Evolutionary conservation across 768 basidiomycete species (phyloP), one percentile per base, ranked within the genome.

Genomic region (Pleurotus giganteus): DNA sequence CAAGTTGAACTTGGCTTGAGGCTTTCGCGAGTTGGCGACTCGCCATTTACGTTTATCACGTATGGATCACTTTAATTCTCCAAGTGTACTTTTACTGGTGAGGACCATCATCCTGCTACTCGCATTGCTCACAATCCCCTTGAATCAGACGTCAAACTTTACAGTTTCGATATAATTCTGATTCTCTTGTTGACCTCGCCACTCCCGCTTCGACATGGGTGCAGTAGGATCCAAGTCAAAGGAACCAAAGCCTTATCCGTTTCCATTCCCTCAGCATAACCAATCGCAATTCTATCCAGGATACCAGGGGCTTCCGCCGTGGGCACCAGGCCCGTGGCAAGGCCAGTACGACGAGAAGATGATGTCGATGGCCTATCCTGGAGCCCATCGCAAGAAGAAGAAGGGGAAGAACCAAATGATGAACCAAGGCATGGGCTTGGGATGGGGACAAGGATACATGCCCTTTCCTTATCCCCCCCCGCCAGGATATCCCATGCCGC

Each of bases 161-260:
- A 47, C 27, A 47, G 46, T 27, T 15, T 29, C 43, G 21, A 45
- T 21, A 24, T 45, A 45, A 45, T 45, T 45, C 9, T 21, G 41
- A 42, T 42, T 11, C 6, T 12, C 19, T 45, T 6, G 8, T 41
- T 19, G 7, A 23, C 26, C 43, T 5, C 26, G 43, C 19, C 26
- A 45, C 26, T 21, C 17, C 26, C 21, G 26, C 24, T 7, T 24
- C 43, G 8, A 23, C 43, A 50, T 50, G 49, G 49, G 49, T 36
- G 49, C 49, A 5, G 49, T 50, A 17, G 49, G 49, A 13, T 50
- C 49, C 21, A 50, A 50, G 36, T 34, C 29, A 15, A 50, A 50
- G 32, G 49, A 50, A 23, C 49, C 49, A 23, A 50, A 50, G 49
- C 49, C 49, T 7, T 50, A 50, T 23, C 49, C 49, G 15, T 50